Percentiles rank a stretch among this genome's conserved stretches.
These are phyloP conservation scores for Alternaria gansuensis DNA, from an alignment of 2,329 filamentous ascomycete species.

Conservation along the genomic window DNA sequence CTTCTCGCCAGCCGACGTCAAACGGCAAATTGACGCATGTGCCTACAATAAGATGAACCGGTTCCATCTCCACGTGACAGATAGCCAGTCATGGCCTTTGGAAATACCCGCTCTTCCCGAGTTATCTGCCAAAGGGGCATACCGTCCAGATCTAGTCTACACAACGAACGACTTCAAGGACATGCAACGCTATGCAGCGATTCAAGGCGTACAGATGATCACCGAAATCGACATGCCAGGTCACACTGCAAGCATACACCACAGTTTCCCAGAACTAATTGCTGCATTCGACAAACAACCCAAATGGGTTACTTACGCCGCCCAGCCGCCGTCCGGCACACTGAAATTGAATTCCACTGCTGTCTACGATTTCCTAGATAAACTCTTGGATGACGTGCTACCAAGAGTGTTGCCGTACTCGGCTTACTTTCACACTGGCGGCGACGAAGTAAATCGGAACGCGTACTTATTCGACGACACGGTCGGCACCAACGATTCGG, in stretches of 20 bases:
- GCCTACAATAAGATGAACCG: constrained; percentile 85
- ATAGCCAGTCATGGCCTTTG: constrained; percentile 86
- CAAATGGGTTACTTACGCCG: constrained; percentile 62
- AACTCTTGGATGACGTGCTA: constrained; percentile 76
- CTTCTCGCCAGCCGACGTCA: constrained; percentile 72
- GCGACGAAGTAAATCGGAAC: constrained; percentile 84
- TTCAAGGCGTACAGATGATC: constrained; percentile 74
- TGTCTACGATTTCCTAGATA: constrained; percentile 76
- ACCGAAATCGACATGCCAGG: constrained; percentile 85
- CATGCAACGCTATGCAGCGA: constrained; percentile 75
- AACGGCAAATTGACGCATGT: constrained; percentile 77
- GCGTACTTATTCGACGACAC: constrained; percentile 75
- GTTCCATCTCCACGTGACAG: constrained; percentile 81
- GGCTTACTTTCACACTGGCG: constrained; percentile 83
- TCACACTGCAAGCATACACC: constrained; percentile 74
- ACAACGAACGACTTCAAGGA: constrained; percentile 68
- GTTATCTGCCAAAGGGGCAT: constrained; percentile 76
- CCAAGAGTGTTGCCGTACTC: constrained; percentile 69
- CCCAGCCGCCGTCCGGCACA: constrained; percentile 67
- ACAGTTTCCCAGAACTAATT: constrained; percentile 75
- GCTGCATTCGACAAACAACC: constrained; percentile 67
- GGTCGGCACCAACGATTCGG: constrained; percentile 70
- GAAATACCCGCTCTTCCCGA: constrained; percentile 79
- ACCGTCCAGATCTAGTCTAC: constrained; percentile 73
- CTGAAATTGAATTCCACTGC: constrained; percentile 77